Conservation (phyloP, 371 early-diverging fungal genomes). For the Lichtheimia ramosa region DNA sequence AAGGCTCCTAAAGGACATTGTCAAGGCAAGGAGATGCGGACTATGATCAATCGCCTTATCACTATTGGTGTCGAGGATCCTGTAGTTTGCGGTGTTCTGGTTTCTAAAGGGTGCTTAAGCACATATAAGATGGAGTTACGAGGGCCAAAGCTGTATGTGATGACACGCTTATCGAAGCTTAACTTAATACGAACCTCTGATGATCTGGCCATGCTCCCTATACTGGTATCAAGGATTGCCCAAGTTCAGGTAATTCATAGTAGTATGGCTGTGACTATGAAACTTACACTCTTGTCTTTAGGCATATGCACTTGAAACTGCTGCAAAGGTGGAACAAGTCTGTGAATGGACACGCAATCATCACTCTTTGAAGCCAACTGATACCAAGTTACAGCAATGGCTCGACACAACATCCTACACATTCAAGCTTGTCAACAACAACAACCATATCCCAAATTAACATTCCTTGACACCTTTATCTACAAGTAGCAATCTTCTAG, state of each 20-base stretch:
- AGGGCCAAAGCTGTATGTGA: slow-evolving; percentile 11
- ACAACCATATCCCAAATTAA: no score
- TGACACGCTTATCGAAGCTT: slow-evolving; percentile 1
- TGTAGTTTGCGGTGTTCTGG: slow-evolving; percentile 12
- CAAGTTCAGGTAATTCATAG: neutral
- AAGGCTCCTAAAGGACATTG: neutral
- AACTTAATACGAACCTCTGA: neutral
- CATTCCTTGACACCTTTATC: no score
- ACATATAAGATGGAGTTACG: slow-evolving; percentile 8
- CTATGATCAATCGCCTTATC: slow-evolving; percentile 13
- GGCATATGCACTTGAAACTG: no score
- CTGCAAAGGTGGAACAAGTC: no score
- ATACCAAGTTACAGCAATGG: no score
- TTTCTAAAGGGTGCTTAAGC: neutral
- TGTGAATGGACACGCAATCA: no score
- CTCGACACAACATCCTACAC: no score
- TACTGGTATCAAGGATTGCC: neutral
- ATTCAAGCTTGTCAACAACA: no score
- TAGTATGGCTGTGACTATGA: no score
- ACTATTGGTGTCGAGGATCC: slow-evolving; percentile 6
- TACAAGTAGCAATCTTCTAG: no score
- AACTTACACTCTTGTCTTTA: no score
- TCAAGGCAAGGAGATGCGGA: slow-evolving; percentile 16
- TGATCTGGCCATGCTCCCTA: neutral
- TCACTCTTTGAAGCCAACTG: no score